Conservation (phyloP, 768 basidiomycete genomes). For the Piloderma croceum region DNA sequence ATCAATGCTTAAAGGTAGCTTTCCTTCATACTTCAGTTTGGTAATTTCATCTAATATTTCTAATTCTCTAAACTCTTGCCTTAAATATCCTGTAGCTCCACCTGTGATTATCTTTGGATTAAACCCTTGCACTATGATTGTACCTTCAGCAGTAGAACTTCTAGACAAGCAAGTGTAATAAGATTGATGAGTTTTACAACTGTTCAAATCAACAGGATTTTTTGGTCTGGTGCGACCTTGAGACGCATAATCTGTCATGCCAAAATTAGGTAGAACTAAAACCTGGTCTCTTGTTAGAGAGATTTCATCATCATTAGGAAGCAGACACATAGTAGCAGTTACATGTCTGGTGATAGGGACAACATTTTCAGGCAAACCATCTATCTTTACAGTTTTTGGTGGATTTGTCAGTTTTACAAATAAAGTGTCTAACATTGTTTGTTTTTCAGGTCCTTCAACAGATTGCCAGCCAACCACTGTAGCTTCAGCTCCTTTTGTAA, state of each 20-base stretch:
- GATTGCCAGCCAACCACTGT: constrained; percentile 26
- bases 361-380: constrained; percentile 26
- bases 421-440: constrained; percentile 23
- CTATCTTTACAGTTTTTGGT: constrained; percentile 18
- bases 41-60: constrained; percentile 28
- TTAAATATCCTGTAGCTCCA: constrained; percentile 10
- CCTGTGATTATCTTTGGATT: constrained; percentile 14
- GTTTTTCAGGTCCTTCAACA: constrained; percentile 10
- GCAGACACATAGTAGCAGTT: constrained; percentile 5
- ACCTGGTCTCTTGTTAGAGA: constrained; percentile 18
- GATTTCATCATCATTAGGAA: constrained; percentile 16
- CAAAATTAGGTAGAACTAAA: constrained; percentile 23
- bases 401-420: constrained; percentile 25
- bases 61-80: constrained; percentile 25
- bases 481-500: constrained; percentile 32
- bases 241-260: constrained; percentile 26
- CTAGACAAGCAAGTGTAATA: constrained; percentile 26
- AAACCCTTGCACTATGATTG: constrained; percentile 24
- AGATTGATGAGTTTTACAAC: constrained; percentile 12
- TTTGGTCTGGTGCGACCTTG: constrained; percentile 20
- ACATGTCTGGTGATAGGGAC: constrained; percentile 17
- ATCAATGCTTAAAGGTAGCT: constrained; percentile 8
- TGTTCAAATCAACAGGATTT: constrained; percentile 24
- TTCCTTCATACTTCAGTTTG: constrained; percentile 7
- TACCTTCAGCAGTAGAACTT: constrained; percentile 20